A percentile compares a stretch with the other conserved stretches of the same genome.
Conservation (phyloP, 441 rosid genomes). For the Adansonia grandidieri region DNA sequence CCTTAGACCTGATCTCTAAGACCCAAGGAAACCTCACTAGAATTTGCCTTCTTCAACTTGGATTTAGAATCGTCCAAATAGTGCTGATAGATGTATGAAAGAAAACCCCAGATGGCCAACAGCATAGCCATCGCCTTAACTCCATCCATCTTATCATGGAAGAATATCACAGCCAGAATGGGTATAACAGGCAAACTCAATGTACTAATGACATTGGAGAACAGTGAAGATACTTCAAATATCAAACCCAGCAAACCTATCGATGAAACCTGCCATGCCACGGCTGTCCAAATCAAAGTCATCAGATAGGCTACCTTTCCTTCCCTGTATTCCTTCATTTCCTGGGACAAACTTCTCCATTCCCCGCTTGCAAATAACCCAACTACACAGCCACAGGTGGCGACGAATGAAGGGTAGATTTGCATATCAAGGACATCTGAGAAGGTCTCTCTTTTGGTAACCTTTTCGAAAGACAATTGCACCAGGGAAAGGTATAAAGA, state of each 20-base stretch:
- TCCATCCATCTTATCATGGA: conserved; percentile 56
- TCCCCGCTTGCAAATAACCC: conserved; percentile 62
- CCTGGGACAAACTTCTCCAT: conserved; percentile 42
- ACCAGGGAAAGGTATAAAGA: conserved; percentile 52
- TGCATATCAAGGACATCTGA: conserved; percentile 52
- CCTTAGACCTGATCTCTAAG: background rate
- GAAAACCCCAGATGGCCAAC: conserved; percentile 59
- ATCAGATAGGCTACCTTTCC: conserved; percentile 49
- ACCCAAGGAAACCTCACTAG: conserved; percentile 15
- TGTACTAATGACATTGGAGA: conserved; percentile 55
- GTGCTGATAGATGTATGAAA: conserved; percentile 59
- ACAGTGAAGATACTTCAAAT: conserved; percentile 54
- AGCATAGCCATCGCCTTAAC: conserved; percentile 53
- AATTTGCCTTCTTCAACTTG: conserved; percentile 9
- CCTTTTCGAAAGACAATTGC: conserved; percentile 54
- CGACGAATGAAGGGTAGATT: conserved; percentile 46
- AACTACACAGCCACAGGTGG: conserved; percentile 48
- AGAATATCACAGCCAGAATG: conserved; percentile 49
- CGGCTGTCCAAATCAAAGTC: conserved; percentile 56
- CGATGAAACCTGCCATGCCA: conserved; percentile 54
- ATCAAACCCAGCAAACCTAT: conserved; percentile 55
- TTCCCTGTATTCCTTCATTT: conserved; percentile 42
- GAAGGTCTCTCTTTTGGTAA: conserved; percentile 51
- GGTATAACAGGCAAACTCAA: conserved; percentile 55
- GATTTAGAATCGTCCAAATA: conserved; percentile 45